phyloP scores from a whole-genome alignment of 2,329 filamentous ascomycete species.

The Colletotrichum australisinense region DNA sequence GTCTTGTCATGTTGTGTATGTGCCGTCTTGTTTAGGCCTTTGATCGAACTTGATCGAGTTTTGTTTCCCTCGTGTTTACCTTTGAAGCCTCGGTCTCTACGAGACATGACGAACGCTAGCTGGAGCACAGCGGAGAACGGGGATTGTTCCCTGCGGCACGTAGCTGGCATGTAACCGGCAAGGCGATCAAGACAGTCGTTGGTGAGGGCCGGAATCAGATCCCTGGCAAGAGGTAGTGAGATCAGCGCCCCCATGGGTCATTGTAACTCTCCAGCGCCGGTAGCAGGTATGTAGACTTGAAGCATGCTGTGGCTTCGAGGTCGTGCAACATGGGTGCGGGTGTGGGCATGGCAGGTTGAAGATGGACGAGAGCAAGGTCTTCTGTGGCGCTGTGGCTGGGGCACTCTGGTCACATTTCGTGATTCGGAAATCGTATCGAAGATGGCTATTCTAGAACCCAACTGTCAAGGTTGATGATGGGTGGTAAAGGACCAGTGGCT shows the following conservation, averaged over 20 bases:
- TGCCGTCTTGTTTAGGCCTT: not conserved
- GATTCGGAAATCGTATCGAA: not conserved
- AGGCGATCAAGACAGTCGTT: not conserved
- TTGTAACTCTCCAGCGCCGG: not conserved
- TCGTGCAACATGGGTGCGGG: not conserved
- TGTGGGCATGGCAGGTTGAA: not conserved
- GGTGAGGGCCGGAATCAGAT: not conserved
- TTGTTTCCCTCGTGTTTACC: constrained; percentile 13
- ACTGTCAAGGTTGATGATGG: not conserved
- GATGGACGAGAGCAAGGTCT: not conserved
- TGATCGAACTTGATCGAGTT: not conserved
- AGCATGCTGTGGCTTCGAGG: not conserved
- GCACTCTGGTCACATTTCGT: not conserved
- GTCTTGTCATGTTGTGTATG: not conserved
- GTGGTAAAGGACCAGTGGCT: not conserved
- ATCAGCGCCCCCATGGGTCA: not conserved
- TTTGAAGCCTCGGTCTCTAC: constrained; percentile 20
- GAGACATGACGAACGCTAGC: constrained; percentile 6
- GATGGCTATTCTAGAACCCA: not conserved
- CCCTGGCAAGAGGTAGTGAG: not conserved
- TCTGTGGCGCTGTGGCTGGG: not conserved
- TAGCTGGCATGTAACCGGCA: constrained; percentile 1
- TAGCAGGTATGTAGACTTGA: not conserved
- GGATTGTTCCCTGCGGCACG: not conserved
- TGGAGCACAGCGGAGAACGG: not conserved